A percentile compares a stretch with the other conserved stretches of the same genome.
phyloP scores from a whole-genome alignment of 306 rosid species.

The Acacia acuminata region DNA sequence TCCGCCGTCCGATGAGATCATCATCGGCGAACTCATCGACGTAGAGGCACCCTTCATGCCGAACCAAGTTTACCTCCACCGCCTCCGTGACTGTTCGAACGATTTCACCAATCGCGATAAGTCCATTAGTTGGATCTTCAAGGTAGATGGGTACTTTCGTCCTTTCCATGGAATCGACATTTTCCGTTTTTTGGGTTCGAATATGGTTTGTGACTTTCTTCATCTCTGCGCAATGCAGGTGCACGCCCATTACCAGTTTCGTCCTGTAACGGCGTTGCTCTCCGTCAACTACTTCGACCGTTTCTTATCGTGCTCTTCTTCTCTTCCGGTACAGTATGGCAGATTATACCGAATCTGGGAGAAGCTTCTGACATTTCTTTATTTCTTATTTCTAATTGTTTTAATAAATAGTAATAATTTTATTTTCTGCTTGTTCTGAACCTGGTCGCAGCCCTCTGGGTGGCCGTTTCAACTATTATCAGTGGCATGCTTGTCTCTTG shows the following conservation, averaged over 20 bases:
- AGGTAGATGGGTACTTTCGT: constrained; percentile 22
- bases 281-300: constrained; percentile 79
- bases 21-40: constrained; percentile 30
- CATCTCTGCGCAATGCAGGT: constrained; percentile 48
- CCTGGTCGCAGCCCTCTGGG: constrained; percentile 35
- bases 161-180: neutral
- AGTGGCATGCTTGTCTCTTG: constrained; percentile 76
- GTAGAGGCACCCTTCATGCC: constrained; percentile 46
- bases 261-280: constrained; percentile 71
- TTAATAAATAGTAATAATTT: neutral
- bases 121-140: constrained; percentile 79
- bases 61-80: constrained; percentile 36
- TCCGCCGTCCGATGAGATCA: constrained; percentile 22
- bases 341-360: neutral
- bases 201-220: neutral
- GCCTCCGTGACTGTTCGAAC: constrained; percentile 42
- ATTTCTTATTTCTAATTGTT: neutral
- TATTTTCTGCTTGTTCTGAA: neutral
- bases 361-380: neutral
- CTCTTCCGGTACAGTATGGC: constrained; percentile 47
- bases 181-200: neutral
- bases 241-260: constrained; percentile 48
- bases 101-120: constrained; percentile 57
- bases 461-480: constrained; percentile 79
- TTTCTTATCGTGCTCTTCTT: constrained; percentile 53